Evolutionary conservation across 1,284 basidiomycete species (phyloP).

Genomic region (Cutaneotrichosporon arboriforme): DNA sequence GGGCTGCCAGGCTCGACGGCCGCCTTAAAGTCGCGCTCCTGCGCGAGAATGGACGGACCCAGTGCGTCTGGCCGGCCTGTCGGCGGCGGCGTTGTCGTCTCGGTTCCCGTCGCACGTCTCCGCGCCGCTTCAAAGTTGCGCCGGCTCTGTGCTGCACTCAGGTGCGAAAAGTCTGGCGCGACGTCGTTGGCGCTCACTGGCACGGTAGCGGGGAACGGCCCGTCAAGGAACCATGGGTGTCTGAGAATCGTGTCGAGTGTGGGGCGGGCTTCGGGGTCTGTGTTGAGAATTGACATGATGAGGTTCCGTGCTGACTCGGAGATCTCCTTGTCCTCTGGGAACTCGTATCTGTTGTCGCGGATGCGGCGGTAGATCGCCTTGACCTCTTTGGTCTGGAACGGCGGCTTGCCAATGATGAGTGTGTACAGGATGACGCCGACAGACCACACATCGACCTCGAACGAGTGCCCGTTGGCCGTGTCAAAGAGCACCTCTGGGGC

Average conservation of each 20-base stretch:
- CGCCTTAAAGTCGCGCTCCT: conserved; percentile 92
- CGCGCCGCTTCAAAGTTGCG: conserved; percentile 57
- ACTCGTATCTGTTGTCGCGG: conserved; percentile 88
- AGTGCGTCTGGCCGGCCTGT: conserved; percentile 17
- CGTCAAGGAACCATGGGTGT: conserved; percentile 77
- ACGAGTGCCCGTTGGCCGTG: conserved; percentile 90
- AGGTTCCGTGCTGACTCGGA: conserved; percentile 70
- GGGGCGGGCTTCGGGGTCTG: conserved; percentile 71
- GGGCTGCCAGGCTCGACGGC: conserved; percentile 93
- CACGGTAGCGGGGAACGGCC: conserved; percentile 73
- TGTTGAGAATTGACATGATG: conserved; percentile 78
- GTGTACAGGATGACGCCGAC: conserved; percentile 97
- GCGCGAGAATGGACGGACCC: conserved; percentile 60
- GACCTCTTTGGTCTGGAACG: conserved; percentile 97
- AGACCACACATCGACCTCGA: conserved; percentile 97
- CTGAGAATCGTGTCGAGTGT: conserved; percentile 78
- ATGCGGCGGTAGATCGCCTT: conserved; percentile 95
- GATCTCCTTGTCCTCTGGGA: conserved; percentile 70
- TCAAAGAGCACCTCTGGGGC: conserved; percentile 97
- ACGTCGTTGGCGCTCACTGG: conserved; percentile 69
- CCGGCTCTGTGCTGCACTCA: conserved; percentile 60
- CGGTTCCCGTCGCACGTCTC: conserved; percentile 33
- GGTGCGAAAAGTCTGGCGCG: conserved; percentile 66
- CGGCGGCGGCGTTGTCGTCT: conserved; percentile 17
- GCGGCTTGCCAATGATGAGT: conserved; percentile 84